Base-by-base conservation (phyloP, 2,329 filamentous ascomycete genomes). In the Colletotrichum destructivum region DNA sequence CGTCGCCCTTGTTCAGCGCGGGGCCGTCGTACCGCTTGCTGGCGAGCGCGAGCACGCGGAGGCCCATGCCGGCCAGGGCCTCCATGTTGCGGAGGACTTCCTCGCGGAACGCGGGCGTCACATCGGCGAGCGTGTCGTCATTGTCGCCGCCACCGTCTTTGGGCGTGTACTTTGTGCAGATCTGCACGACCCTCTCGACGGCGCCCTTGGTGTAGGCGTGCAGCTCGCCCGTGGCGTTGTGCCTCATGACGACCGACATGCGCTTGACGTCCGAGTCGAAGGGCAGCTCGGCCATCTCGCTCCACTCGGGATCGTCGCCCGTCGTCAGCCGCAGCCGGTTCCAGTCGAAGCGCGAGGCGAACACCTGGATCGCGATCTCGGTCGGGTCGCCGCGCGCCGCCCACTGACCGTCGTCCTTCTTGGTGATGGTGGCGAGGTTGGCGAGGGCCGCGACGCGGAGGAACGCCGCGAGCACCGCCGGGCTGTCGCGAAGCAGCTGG, bases 241-340 rank as follows among this genome's bases (percentile, higher is more conserved):
- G 75, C 71, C 82, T 80, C 80, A 91, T 91, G 66, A 93, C 87
- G 52, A 93, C 91, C 0, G 91, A 92, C 92, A 94, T 94, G 72
- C 90, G 90, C 83, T 94, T 94, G 74, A 93, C 88, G 72, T 90
- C 89, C 0, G 90, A 93, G 76, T 93, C 91, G 77, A 94, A 94
- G 0, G 91, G 91, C 62, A 92, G 90, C 77, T 94, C 92, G 1
- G 89, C 88, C 55, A 92, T 81, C 74, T 91, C 85, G 52, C 82
- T 83, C 88, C 87, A 91, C 51, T 84, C 80, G 1, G 86, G 82
- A 15, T 81, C 80, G 0, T 87, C 82, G 7, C 87, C 88, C 40
- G 84, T 82, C 0, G 84, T 85, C 75, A 89, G 85, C 18, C 82
- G 81, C 21, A 86, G 82, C 49, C 88, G 84, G 72, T 90, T 90